phyloP scores from a whole-genome alignment of 495 filamentous ascomycete genomes.

The Amphirosellinia nigrospora region DNA sequence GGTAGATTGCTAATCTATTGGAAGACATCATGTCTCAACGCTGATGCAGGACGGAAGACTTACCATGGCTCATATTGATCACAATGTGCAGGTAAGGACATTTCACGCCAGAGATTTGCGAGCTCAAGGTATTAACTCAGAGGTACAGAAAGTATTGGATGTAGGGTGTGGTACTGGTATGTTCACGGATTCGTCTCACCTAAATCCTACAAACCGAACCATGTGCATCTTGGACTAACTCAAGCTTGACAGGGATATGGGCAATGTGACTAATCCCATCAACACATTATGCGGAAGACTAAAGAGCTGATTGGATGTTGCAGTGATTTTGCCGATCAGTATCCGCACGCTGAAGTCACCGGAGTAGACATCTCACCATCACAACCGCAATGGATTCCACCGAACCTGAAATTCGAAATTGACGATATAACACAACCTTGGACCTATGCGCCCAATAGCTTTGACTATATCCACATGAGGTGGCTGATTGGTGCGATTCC shows the following conservation, averaged over 20 bases:
- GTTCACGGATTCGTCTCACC: conserved; percentile 7
- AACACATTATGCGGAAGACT: background rate
- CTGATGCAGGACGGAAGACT: conserved; percentile 52
- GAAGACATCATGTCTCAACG: conserved; percentile 43
- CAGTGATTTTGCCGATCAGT: conserved; percentile 64
- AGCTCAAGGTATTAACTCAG: conserved; percentile 2
- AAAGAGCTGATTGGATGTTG: background rate
- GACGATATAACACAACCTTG: conserved; percentile 58
- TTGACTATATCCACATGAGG: conserved; percentile 70
- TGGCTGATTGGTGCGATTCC: conserved; percentile 59
- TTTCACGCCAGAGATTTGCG: background rate
- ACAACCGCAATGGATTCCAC: conserved; percentile 55
- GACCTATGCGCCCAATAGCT: conserved; percentile 47
- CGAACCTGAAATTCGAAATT: conserved; percentile 61
- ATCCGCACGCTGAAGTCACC: conserved; percentile 56
- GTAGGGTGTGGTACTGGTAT: conserved; percentile 47
- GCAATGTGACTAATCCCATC: conserved; percentile 39
- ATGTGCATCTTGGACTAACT: conserved; percentile 2
- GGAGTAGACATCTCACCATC: conserved; percentile 64
- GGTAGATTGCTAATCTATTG: conserved; percentile 5
- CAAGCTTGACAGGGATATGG: conserved; percentile 41
- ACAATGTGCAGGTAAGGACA: conserved; percentile 36
- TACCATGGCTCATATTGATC: conserved; percentile 41
- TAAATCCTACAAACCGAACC: background rate
- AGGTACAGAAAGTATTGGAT: conserved; percentile 41